Evolutionary conservation across 805 yeast genomes (phyloP), one percentile per base, ranked within the genome.

Genomic region (Saturnispora ahearnii): DNA sequence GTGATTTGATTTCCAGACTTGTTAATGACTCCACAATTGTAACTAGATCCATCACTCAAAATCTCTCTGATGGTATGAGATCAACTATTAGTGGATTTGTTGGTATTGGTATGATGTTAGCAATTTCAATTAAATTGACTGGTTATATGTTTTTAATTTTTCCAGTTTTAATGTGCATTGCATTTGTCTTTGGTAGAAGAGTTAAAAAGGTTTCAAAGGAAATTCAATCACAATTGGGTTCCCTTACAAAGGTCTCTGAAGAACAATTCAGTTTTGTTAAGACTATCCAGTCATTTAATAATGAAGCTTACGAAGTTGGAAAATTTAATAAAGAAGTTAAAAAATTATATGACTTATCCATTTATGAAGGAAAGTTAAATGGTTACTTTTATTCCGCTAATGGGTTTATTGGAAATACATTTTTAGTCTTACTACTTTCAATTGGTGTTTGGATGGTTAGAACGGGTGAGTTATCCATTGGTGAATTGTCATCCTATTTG

Each of bases 71-170:
- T 63, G 98, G 98, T n/a, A 74, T 89, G 34, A 71, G 97, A 51
- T 82, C 97, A 0, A 64, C 81, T 1, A 79, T 91, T 21, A 81
- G 88, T 58, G 96, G 96, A 1, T 71, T 77, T 44, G 95, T 87
- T 38, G 98, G 97, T 6, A 69, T 90, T 44, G 77, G 87, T 3
- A 88, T 90, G 96, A 91, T 91, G 98, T 72, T 87, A 54, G 79
- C 79, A 57, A 93, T 90, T 9, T 83, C 93, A 36, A 77, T 87
- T 71, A 81, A 89, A 59, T 72, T 91, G 52, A 87, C 96, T 0
- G 79, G 84, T 7, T 82, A 86, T 51, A 87, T 91, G 85, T 72
- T 85, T 55, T 58, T 87, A 32, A 69, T 90, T 49, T 82, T 87
- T 50, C 97, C 98, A 2, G 95, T 96, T 1, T 72, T 90, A 42